Evolutionary conservation across 2,329 filamentous ascomycete species (phyloP).

Genomic region (Colletotrichum karsti): DNA sequence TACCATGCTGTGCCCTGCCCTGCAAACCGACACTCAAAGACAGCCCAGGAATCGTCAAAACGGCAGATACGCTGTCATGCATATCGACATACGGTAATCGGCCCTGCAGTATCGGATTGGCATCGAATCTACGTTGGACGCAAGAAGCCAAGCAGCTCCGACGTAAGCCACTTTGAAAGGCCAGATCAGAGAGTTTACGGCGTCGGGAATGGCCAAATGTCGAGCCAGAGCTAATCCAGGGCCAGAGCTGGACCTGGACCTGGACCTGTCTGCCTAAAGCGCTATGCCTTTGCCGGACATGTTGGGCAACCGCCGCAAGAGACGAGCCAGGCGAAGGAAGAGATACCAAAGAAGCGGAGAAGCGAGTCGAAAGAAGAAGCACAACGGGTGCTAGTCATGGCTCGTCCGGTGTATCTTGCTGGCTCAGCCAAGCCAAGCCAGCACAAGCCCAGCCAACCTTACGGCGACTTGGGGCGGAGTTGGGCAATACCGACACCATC

Average conservation of each 20-base stretch:
- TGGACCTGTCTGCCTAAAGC: background rate
- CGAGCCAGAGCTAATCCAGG: background rate
- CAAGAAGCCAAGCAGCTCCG: background rate
- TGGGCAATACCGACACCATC: too few species aligned
- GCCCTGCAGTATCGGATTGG: background rate
- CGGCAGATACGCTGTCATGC: background rate
- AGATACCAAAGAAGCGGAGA: background rate
- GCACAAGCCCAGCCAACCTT: too few species aligned
- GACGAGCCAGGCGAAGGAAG: background rate
- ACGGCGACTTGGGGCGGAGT: background rate
- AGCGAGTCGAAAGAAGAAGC: background rate
- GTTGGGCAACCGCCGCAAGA: background rate
- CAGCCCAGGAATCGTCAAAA: slow-evolving; percentile 5
- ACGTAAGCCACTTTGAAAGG: background rate
- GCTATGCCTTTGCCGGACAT: background rate
- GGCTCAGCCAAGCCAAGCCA: background rate
- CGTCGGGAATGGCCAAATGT: background rate
- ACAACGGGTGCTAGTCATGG: background rate
- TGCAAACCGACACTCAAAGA: slow-evolving; percentile 22
- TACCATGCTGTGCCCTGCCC: background rate
- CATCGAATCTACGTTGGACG: background rate
- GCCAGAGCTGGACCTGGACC: background rate
- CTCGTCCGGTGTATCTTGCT: background rate
- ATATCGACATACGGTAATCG: background rate
- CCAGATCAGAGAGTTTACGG: background rate